Evolutionary conservation across 106 monocot genomes (phyloP), one percentile per base, ranked within the genome.

Genomic region (Chionographis japonica): DNA sequence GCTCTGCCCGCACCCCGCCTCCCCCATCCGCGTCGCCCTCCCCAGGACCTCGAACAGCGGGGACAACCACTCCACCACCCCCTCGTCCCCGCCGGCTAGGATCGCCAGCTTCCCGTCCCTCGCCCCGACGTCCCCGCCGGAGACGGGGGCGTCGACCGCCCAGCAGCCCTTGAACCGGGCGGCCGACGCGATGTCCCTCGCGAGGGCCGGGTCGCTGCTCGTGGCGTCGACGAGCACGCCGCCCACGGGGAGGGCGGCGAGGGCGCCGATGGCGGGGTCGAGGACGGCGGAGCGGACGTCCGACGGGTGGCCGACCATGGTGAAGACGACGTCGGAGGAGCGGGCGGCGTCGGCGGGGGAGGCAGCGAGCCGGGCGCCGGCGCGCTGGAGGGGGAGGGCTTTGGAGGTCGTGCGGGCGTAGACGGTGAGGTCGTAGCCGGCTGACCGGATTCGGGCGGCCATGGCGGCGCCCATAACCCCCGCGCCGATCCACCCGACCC

Each of bases 61-160:
- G 6, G 56, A 60, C 2, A 85, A 70, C 80, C 80, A 85, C 17
- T 50, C 27, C 46, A 85, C 56, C 2, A 85, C 70, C 12, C 35
- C 56, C 57, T 63, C 58, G 56, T 81, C 81, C 2, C 85, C 81
- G 18, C 85, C 81, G 54, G 81, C 81, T 52, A 85, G 52, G 70
- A 81, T 67, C 20, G 85, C 77, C 9, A 85, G 77, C 12, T 38
- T 59, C 10, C 85, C 85, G 10, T 85, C 77, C 38, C 81, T 58
- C 13, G 80, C 85, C 6, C 85, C 85, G 12, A 72, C 73, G 70
- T 85, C 85, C 5, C 77, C 85, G 10, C 85, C 85, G 15, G 85
- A 85, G 2, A 85, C 85, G 3, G 80, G 85, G n/a, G 81, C 77
- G 63, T 85, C 85, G 20, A 85, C 61, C 39, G 85, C 63, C 49